Percentiles rank a stretch among this genome's conserved stretches.
Evolutionary conservation across 225 moss, liverwort and hornwort species (phyloP).

Genomic region (Climacium dendroides): DNA sequence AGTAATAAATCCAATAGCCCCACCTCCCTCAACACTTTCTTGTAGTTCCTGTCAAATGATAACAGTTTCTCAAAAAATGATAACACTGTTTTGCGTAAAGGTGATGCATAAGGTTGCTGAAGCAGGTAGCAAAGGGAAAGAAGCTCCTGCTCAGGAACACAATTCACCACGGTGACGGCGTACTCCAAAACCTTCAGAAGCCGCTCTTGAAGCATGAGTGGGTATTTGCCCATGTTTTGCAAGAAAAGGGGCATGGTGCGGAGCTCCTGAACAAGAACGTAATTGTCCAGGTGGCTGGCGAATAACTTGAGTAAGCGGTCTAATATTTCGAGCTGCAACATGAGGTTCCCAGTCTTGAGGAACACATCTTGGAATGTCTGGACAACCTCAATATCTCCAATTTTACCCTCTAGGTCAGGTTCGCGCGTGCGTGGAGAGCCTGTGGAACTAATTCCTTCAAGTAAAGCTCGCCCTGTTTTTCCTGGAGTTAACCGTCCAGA

Average conservation of each 20-base stretch:
- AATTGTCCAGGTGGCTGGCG: slow-evolving; percentile 74
- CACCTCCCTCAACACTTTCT: slow-evolving; percentile 81
- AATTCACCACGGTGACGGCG: slow-evolving; percentile 84
- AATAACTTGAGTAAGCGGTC: slow-evolving; percentile 72
- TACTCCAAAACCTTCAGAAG: slow-evolving; percentile 89
- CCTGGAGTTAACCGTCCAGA: slow-evolving; percentile 14
- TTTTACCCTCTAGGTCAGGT: slow-evolving; percentile 54
- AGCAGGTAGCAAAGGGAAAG: slow-evolving; percentile 80
- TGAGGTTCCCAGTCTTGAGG: slow-evolving; percentile 41
- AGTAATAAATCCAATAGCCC: slow-evolving; percentile 68
- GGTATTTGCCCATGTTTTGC: slow-evolving; percentile 68
- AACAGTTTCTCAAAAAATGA: slow-evolving; percentile 74
- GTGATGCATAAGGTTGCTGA: slow-evolving; percentile 61
- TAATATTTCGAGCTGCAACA: slow-evolving; percentile 70
- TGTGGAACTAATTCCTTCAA: slow-evolving; percentile 44
- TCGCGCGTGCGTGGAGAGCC: slow-evolving; percentile 8
- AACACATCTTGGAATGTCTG: slow-evolving; percentile 72
- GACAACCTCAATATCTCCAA: slow-evolving; percentile 65
- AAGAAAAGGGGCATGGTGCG: slow-evolving; percentile 73
- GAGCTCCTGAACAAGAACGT: slow-evolving; percentile 70
- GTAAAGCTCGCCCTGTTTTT: slow-evolving; percentile 34
- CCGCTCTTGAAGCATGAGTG: slow-evolving; percentile 69
- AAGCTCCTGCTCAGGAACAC: slow-evolving; percentile 84
- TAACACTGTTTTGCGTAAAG: slow-evolving; percentile 56
- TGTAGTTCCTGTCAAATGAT: slow-evolving; percentile 85